Base-by-base conservation (phyloP, 2,329 filamentous ascomycete species). In the Venturiaceae sp. region DNA sequence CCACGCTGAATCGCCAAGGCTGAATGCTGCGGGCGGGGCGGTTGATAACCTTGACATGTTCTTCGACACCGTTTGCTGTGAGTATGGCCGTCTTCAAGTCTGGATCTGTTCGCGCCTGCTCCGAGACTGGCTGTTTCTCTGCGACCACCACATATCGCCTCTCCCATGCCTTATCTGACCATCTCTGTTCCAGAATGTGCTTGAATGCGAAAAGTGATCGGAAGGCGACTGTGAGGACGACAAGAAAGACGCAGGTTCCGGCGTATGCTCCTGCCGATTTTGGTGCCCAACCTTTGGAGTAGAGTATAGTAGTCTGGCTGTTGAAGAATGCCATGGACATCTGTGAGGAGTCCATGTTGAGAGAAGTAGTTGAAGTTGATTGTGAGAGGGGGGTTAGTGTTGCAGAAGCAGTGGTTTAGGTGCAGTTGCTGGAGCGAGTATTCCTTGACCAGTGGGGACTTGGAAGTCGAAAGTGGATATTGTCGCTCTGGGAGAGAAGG, bases 221-320 rank as follows among this genome's bases (percentile, higher is more conserved):
- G 67, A 86, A 84, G 59, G 87, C 67, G 61, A 85, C 77, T 61
- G 85, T 85, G 55, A 97, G 84, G 47, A 87, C 65, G 69, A 96
- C 85, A 60, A 96, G 81, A 74, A 96, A 96, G 71, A 96, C 88
- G 77, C 92, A 95, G 30, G 90, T 95, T 58, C 84, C 92, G 1
- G 90, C 90, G 72, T 96, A 97, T 60, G 80, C 75, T 65, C 86
- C 90, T 5, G 80, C 75, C 36, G 75, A 85, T 30, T 69, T 73
- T 5, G 92, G 92, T 2, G 87, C 87, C 90, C 92, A 97, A 56
- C 77, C 70, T 23, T 74, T 70, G 16, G 88, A 85, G 75, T 80
- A 90, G 50, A 90, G 78, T 3, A 85, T 77, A 1, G 85, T 88
- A 58, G 69, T 72, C 52, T 82, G 82, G 59, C 76, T 74, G 62